Base-by-base conservation (phyloP, 352 stramenopile species). In the Phytophthora fragariae region DNA sequence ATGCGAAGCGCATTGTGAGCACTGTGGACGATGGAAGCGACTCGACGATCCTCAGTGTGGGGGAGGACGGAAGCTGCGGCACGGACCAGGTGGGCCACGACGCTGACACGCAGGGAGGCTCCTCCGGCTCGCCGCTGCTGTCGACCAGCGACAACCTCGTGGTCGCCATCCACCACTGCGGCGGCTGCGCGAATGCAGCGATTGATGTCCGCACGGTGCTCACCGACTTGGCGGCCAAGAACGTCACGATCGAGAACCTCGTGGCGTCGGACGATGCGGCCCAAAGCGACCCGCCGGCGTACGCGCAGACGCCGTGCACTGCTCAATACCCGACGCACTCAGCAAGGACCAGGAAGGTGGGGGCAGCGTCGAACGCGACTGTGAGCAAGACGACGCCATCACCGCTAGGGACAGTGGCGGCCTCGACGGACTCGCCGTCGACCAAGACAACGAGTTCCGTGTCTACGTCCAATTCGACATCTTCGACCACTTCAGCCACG, bases 121-220 rank as follows among this genome's bases (percentile, higher is more conserved):
- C 82, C 8, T 91, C 82, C 0, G 84, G 82, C 0, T 87, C 84
- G 24, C 84, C 84, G 1, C 15, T 89, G 19, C 64, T 91, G 4
- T 69, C 78, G 19, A 55, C 57, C 9, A 68, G 19, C 2, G 84
- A 91, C 52, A 91, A 89, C 47, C 52, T 71, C 8, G 84, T 91
- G 27, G 60, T 91, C 8, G 84, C 72, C 0, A 78, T 91, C 31
- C 84, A 91, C 41, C 82, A 90, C 60, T 91, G 84, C 37, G 82
- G 84, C 0, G 80, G 75, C 24, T 91, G 84, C 62, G 64, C 53
- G 31, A 91, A 89, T 57, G 73, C 70, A 10, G 80, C 77, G 0
- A 77, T 88, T 27, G 69, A 88, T 15, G 70, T 85, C 15, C 78
- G 73, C 8, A 77, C 73, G 27, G 67, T 90, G 41, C 57, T 90